Base-by-base conservation (phyloP, 805 yeast species). In the Kazachstania taianensis region DNA sequence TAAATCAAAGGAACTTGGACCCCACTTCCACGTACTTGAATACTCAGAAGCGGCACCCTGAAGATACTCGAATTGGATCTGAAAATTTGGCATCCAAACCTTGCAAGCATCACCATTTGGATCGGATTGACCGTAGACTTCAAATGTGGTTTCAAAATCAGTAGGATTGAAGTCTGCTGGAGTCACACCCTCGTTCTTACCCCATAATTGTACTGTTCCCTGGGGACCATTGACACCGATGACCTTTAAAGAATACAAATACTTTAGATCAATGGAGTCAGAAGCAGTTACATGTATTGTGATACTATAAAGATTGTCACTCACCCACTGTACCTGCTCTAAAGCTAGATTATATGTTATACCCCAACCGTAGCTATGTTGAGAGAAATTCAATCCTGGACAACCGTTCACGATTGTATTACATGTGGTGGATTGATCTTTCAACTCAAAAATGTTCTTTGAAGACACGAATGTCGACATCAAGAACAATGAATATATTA, bases 11-110 rank as follows among this genome's bases (percentile, higher is more conserved):
- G 41, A 27, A 5, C 38, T 28, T 5, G 40, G 24, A 12, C 47
- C 46, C 41, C 47, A 43, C 16, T 12, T 18, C 37, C 37, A 28
- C 9, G 24, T 8, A 7, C 6, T 9, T 16, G n/a, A 28, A 22
- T 28, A 34, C 24, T 28, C 28, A 22, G 23, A 8, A 7, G 37
- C 28, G 16, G 27, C 32, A 28, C 28, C 37, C 24, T 34, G 28
- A 18, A 28, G 34, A 26, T 46, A 49, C 27, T 43, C 48, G 20
- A 34, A 48, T 17, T 45, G 43, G 14, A 49, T 40, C 34, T 45
- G 45, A 32, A 49, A 45, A 14, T 40, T 38, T 16, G 52, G 52
- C 43, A 49, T 33, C 48, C 48, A 43, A 4, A 43, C 38, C 1
- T 29, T 36, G 1, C 35, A n/a, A 9, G 33, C 36, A 7, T 41